Conservation (phyloP, 2,329 filamentous ascomycete genomes). For the Fusarium robinianum region DNA sequence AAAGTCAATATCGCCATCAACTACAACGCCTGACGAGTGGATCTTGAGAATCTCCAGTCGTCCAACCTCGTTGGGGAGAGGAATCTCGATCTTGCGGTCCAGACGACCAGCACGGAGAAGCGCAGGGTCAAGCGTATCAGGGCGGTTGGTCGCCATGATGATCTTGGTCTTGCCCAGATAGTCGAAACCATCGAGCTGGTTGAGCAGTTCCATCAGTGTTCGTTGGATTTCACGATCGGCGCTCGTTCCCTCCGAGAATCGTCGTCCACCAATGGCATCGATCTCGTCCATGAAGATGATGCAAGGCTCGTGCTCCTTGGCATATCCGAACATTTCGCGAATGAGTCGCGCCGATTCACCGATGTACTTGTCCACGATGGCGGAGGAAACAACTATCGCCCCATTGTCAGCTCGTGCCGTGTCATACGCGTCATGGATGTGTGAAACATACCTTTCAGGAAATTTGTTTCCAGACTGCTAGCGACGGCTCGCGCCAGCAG, state of each 20-base stretch:
- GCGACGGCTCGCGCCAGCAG: conserved; percentile 92
- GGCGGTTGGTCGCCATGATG: conserved; percentile 99
- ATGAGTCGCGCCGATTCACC: conserved; percentile 97
- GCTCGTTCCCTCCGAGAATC: conserved; percentile 96
- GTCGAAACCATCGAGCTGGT: conserved; percentile 98
- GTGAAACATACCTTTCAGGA: conserved; percentile 77
- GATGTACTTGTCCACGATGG: conserved; percentile 99
- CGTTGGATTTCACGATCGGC: conserved; percentile 98
- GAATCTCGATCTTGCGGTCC: conserved; percentile 97
- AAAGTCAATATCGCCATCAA: conserved; percentile 96
- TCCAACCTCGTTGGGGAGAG: conserved; percentile 94
- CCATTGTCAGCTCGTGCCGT: conserved; percentile 24
- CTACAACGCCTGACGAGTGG: conserved; percentile 81
- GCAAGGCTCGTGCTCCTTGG: conserved; percentile 98
- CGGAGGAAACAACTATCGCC: conserved; percentile 89
- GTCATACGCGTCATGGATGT: not conserved
- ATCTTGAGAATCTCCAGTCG: conserved; percentile 98
- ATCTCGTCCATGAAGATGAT: conserved; percentile 99
- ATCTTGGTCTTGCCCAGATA: conserved; percentile 99
- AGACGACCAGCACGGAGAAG: conserved; percentile 89
- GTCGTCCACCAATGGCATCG: conserved; percentile 93
- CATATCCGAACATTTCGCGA: conserved; percentile 99
- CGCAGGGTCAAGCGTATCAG: conserved; percentile 92
- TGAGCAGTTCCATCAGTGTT: conserved; percentile 97
- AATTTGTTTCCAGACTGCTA: conserved; percentile 96